phyloP scores from a whole-genome alignment of 768 basidiomycete species.

The Agrocybe chaxingu region DNA sequence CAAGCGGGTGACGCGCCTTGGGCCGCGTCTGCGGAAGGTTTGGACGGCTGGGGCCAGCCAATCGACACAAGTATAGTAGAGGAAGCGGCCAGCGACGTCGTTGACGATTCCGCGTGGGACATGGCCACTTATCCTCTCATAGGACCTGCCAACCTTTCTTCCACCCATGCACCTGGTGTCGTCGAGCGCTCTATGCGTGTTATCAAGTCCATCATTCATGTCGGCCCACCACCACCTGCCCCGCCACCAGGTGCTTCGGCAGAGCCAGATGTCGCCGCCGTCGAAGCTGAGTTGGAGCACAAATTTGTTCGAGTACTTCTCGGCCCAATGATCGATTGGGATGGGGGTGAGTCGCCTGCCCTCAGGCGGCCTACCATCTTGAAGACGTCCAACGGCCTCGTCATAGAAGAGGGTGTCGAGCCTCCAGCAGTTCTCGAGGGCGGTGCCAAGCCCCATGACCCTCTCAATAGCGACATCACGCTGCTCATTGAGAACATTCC shows the following conservation, averaged over 20 bases:
- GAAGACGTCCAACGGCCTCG: constrained; percentile 28
- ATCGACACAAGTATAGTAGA: not conserved
- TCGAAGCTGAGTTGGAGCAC: constrained; percentile 36
- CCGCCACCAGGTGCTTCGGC: constrained; percentile 13
- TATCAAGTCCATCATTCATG: constrained; percentile 44
- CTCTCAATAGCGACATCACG: constrained; percentile 54
- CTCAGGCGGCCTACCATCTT: constrained; percentile 35
- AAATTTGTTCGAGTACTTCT: constrained; percentile 35
- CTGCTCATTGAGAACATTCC: constrained; percentile 46
- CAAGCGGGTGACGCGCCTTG: not conserved
- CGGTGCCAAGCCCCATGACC: constrained; percentile 39
- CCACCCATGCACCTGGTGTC: constrained; percentile 62
- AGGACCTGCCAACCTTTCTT: constrained; percentile 54
- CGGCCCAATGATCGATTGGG: constrained; percentile 41
- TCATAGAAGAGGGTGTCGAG: constrained; percentile 26
- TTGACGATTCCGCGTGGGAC: constrained; percentile 2
- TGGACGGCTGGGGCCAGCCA: not conserved
- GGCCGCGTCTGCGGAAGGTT: not conserved
- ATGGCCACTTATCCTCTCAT: constrained; percentile 28
- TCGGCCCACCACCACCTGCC: constrained; percentile 22
- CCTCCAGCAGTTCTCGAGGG: constrained; percentile 26
- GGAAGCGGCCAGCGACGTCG: constrained; percentile 5
- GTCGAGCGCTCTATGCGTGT: constrained; percentile 65
- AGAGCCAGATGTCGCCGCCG: constrained; percentile 23
- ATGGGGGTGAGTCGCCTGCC: constrained; percentile 31